These are phyloP conservation scores for Aspergillus flavus DNA, from an alignment of 2,329 filamentous ascomycete species.

Conservation along the genomic window DNA sequence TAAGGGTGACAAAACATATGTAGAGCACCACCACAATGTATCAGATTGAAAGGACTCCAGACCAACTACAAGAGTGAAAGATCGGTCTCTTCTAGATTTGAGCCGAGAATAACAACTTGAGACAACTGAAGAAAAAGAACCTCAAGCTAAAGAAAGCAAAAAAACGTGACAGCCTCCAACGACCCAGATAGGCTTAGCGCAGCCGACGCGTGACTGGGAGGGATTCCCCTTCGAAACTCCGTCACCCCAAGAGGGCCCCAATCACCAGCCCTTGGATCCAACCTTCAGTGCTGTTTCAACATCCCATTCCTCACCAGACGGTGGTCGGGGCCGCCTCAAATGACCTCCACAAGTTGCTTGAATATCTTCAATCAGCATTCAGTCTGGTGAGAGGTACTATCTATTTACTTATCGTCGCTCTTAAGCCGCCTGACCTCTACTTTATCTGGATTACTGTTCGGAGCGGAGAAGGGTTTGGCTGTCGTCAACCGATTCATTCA, in stretches of 20 bases:
- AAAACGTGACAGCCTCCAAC: conserved; percentile 18
- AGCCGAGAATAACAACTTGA: not conserved
- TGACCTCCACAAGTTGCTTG: conserved; percentile 23
- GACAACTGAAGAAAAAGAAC: not conserved
- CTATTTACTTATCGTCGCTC: conserved; percentile 13
- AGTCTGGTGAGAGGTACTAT: conserved; percentile 24
- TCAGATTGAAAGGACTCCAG: not conserved
- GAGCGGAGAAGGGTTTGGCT: conserved; percentile 21
- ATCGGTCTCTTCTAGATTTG: not conserved
- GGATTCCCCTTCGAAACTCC: conserved; percentile 31
- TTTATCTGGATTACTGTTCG: conserved; percentile 24
- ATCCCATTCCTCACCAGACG: conserved; percentile 25
- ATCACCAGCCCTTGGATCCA: conserved; percentile 22
- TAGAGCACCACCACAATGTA: not conserved
- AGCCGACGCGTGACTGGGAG: conserved; percentile 42
- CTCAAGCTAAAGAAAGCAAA: not conserved
- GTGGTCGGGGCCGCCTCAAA: conserved; percentile 27
- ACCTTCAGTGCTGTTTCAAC: conserved; percentile 8
- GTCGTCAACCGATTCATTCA: conserved; percentile 28
- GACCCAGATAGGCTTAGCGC: conserved; percentile 36
- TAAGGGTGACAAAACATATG: not conserved
- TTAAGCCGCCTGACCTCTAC: conserved; percentile 18
- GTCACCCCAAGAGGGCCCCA: conserved; percentile 25
- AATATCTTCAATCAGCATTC: conserved; percentile 17
- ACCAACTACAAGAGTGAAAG: not conserved